Conservation (phyloP, 2,329 filamentous ascomycete genomes). For the Penicillium sp. region DNA sequence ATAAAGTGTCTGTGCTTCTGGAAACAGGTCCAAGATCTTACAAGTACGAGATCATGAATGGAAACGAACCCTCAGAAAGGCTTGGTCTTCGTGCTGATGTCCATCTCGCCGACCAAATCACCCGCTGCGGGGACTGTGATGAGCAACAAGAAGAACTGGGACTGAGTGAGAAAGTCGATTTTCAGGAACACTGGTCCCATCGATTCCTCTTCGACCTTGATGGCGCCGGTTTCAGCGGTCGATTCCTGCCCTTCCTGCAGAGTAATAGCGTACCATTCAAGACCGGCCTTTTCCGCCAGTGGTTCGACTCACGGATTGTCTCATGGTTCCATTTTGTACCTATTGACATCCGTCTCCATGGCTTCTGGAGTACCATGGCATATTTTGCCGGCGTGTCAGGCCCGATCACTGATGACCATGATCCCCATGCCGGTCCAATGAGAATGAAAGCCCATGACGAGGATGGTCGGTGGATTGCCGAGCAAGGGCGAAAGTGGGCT, state of each 20-base stretch:
- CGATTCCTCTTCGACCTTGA: slow-evolving; percentile 73
- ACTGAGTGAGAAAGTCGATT: slow-evolving; percentile 42
- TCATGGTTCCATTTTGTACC: slow-evolving; percentile 83
- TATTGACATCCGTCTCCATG: slow-evolving; percentile 70
- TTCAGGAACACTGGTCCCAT: slow-evolving; percentile 62
- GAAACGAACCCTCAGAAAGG: slow-evolving; percentile 37
- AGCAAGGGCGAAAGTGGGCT: slow-evolving; percentile 66
- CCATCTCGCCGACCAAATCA: slow-evolving; percentile 59
- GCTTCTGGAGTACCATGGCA: slow-evolving; percentile 69
- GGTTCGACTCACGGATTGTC: slow-evolving; percentile 72
- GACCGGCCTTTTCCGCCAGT: slow-evolving; percentile 70
- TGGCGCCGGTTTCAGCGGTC: slow-evolving; percentile 64
- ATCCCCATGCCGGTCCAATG: slow-evolving; percentile 48
- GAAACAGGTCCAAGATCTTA: slow-evolving; percentile 49
- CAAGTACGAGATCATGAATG: slow-evolving; percentile 55
- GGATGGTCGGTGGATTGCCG: slow-evolving; percentile 65
- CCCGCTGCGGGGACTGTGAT: slow-evolving; percentile 58
- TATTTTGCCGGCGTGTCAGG: slow-evolving; percentile 64
- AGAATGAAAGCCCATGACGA: slow-evolving; percentile 50
- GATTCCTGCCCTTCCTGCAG: slow-evolving; percentile 64
- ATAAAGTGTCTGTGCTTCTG: slow-evolving; percentile 56
- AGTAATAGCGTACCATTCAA: slow-evolving; percentile 69
- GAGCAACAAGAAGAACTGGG: slow-evolving; percentile 56
- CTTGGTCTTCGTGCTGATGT: slow-evolving; percentile 59
- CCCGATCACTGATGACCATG: slow-evolving; percentile 11